These are phyloP conservation scores for Amanita molliuscula DNA, from an alignment of 768 basidiomycete species.

Conservation along the genomic window DNA sequence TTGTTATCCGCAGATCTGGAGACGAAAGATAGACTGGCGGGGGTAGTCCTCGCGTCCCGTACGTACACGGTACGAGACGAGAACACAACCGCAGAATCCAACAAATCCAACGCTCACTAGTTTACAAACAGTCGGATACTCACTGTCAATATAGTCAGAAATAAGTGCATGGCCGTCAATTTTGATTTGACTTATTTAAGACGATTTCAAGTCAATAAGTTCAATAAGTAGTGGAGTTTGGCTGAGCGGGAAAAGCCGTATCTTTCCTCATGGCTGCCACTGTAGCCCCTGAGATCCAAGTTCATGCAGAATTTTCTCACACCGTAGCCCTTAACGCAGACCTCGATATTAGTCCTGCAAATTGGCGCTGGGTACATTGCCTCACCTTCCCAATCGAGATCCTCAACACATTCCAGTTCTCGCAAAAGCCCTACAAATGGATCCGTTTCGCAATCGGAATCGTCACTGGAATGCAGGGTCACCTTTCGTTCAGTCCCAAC, in stretches of 20 bases:
- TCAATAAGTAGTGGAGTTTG: too few species aligned
- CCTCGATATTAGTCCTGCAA: neutral
- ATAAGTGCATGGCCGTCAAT: too few species aligned
- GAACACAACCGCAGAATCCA: too few species aligned
- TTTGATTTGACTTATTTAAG: too few species aligned
- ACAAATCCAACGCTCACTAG: too few species aligned
- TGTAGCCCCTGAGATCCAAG: neutral
- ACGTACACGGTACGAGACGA: too few species aligned
- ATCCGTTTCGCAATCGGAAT: neutral
- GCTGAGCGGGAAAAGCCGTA: too few species aligned
- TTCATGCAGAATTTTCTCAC: neutral
- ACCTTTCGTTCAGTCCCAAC: neutral
- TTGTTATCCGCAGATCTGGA: conserved; percentile 19
- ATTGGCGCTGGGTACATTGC: neutral
- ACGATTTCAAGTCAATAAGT: too few species aligned
- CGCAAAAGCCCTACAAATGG: neutral
- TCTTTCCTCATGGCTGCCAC: too few species aligned
- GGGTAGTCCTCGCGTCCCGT: conserved; percentile 35
- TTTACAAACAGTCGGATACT: too few species aligned
- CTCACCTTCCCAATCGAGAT: neutral
- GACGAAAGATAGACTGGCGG: conserved; percentile 26
- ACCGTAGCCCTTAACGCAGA: neutral
- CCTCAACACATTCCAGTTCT: neutral
- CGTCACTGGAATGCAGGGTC: neutral
- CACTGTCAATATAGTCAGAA: too few species aligned